Conservation (phyloP, 805 yeast genomes). For the Monosporozyma solicola region DNA sequence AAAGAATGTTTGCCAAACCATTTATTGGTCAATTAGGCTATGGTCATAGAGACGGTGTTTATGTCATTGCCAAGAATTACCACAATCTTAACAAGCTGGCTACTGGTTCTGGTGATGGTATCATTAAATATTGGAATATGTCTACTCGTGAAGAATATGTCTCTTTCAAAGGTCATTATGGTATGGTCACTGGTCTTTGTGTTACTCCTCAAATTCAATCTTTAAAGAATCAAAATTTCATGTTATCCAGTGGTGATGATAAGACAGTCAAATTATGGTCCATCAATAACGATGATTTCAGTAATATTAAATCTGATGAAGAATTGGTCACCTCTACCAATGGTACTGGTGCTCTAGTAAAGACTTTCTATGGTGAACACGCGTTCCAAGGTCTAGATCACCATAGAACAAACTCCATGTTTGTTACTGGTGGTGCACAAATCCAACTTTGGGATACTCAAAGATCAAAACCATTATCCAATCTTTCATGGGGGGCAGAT, state of each 20-base stretch:
- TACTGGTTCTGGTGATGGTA: constrained; percentile 92
- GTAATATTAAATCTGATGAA: constrained; percentile 24
- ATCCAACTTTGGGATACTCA: constrained; percentile 89
- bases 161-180: constrained; percentile 82
- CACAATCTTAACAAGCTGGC: constrained; percentile 65
- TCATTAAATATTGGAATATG: constrained; percentile 88
- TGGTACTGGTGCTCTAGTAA: constrained; percentile 44
- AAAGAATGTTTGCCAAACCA: constrained; percentile 96
- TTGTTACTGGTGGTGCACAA: constrained; percentile 87
- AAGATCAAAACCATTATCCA: constrained; percentile 66
- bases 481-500: constrained; percentile 95
- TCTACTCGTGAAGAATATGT: constrained; percentile 66
- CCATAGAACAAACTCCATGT: constrained; percentile 60
- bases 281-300: constrained; percentile 45
- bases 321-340: constrained; percentile 28
- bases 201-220: constrained; percentile 46
- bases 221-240: constrained; percentile 33
- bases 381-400: constrained; percentile 82
- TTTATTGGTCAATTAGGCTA: constrained; percentile 89
- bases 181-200: constrained; percentile 76
- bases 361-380: constrained; percentile 76
- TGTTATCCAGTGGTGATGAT: constrained; percentile 84
- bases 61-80: constrained; percentile 74
- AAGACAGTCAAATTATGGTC: constrained; percentile 87
- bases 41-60: constrained; percentile 94